phyloP scores from a whole-genome alignment of 345 rosid genomes.

The Microcos paniculata region DNA sequence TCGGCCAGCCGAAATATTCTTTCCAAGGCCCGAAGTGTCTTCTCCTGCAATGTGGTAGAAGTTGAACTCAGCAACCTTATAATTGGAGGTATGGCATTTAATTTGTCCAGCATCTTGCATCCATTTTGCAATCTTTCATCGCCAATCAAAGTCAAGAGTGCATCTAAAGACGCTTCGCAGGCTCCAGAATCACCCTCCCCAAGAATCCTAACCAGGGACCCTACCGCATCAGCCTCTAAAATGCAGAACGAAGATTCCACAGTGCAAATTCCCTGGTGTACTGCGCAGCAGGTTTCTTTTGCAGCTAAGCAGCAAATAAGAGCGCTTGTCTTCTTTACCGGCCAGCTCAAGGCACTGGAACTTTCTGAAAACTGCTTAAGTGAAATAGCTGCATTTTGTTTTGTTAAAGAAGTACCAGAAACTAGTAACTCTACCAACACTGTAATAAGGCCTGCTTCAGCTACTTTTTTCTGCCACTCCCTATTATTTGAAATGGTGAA shows the following conservation, averaged over 20 bases:
- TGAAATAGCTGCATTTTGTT: conserved; percentile 29
- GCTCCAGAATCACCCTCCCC: conserved; percentile 23
- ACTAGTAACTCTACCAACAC: conserved; percentile 18
- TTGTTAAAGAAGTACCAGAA: conserved; percentile 28
- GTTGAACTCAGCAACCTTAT: conserved; percentile 25
- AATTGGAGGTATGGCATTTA: conserved; percentile 24
- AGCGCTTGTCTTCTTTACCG: conserved; percentile 7
- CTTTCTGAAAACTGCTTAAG: conserved; percentile 35
- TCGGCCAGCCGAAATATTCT: conserved; percentile 24
- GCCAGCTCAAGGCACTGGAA: conserved; percentile 22
- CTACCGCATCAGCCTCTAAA: conserved; percentile 26
- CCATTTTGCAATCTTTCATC: conserved; percentile 24
- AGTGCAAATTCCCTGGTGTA: conserved; percentile 26
- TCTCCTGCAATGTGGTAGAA: conserved; percentile 20
- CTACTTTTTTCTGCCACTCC: conserved; percentile 30
- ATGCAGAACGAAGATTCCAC: conserved; percentile 35
- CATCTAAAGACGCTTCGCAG: conserved; percentile 30
- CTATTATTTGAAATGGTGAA: conserved; percentile 25
- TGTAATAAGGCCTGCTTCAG: conserved; percentile 18
- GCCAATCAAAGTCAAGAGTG: conserved; percentile 29
- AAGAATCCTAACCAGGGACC: conserved; percentile 22
- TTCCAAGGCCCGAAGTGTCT: conserved; percentile 19
- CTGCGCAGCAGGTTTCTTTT: conserved; percentile 21
- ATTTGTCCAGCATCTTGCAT: conserved; percentile 20
- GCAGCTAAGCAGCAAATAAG: conserved; percentile 21